Percentiles rank a stretch among this genome's conserved stretches.
Evolutionary conservation across 2,329 filamentous ascomycete species (phyloP).

Genomic region (Plenodomus lindquistii): DNA sequence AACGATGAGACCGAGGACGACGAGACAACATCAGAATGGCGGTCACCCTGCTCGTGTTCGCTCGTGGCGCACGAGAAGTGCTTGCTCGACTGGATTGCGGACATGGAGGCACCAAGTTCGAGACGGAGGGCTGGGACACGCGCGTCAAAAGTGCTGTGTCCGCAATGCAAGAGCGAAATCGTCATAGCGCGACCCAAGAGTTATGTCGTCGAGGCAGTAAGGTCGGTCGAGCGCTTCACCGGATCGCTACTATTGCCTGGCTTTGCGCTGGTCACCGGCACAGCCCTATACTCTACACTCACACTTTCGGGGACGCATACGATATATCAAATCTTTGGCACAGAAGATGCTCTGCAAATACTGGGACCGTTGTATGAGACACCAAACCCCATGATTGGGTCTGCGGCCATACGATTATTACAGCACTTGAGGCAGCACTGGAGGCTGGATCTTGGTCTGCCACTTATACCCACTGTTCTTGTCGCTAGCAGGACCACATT

Average conservation of each 20-base stretch:
- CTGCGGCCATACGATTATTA: constrained; percentile 38
- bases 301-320: constrained; percentile 64
- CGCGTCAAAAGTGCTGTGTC: constrained; percentile 72
- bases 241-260: constrained; percentile 67
- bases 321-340: constrained; percentile 68
- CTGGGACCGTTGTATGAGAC: constrained; percentile 48
- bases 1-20: constrained; percentile 66
- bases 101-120: constrained; percentile 70
- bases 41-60: constrained; percentile 86
- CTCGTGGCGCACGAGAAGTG: constrained; percentile 89
- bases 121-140: constrained; percentile 51
- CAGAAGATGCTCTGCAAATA: constrained; percentile 61
- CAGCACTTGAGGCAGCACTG: constrained; percentile 47
- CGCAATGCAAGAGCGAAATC: constrained; percentile 86
- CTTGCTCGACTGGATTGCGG: constrained; percentile 90
- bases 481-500: constrained; percentile 68
- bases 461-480: constrained; percentile 69
- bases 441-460: constrained; percentile 62
- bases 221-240: constrained; percentile 61
- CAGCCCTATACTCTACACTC: constrained; percentile 49
- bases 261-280: constrained; percentile 59
- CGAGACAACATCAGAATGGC: constrained; percentile 70
- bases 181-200: constrained; percentile 75
- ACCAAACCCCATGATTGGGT: constrained; percentile 36
- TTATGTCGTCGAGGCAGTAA: constrained; percentile 68